Percentiles rank a stretch among this genome's conserved stretches.
Conservation (phyloP, 495 filamentous ascomycete species). For the Sabuloglossum arenarium region DNA sequence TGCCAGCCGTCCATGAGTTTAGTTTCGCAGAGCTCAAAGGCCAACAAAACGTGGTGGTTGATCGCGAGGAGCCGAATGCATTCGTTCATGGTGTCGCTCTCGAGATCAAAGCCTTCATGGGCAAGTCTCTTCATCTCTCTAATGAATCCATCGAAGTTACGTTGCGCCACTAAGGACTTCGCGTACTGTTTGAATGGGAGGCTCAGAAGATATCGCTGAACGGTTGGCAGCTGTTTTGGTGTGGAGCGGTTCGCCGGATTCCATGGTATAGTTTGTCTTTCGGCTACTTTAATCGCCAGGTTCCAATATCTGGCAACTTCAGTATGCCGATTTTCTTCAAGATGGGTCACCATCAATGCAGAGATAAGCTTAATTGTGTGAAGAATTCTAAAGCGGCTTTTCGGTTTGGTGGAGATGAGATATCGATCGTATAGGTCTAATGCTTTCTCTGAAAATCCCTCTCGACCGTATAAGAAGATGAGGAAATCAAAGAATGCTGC, state of each 20-base stretch:
- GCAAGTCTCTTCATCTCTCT: conserved; percentile 29
- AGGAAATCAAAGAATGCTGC: conserved; percentile 34
- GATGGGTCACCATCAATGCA: conserved; percentile 3
- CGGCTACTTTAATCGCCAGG: conserved; percentile 30
- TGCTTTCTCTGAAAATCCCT: conserved; percentile 30
- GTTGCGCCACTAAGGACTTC: conserved; percentile 26
- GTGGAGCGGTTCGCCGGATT: conserved; percentile 8
- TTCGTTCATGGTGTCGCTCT: conserved; percentile 39
- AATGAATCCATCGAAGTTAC: conserved; percentile 25
- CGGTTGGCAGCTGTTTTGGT: conserved; percentile 22
- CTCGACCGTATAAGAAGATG: conserved; percentile 37
- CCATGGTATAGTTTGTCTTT: conserved; percentile 7
- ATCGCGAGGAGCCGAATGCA: conserved; percentile 30
- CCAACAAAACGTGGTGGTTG: conserved; percentile 21
- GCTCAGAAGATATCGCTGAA: conserved; percentile 36
- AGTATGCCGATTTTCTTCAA: conserved; percentile 22
- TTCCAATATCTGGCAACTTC: conserved; percentile 46
- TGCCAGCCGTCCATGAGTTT: conserved; percentile 55
- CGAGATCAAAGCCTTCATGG: conserved; percentile 41
- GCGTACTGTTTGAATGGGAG: conserved; percentile 39
- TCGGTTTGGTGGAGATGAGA: conserved; percentile 12
- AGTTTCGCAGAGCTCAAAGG: conserved; percentile 48
- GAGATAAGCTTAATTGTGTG: not conserved
- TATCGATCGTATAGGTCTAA: conserved; percentile 35
- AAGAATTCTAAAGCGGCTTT: not conserved